Evolutionary conservation across 345 rosid species (phyloP).

Genomic region (Populus deltoides): DNA sequence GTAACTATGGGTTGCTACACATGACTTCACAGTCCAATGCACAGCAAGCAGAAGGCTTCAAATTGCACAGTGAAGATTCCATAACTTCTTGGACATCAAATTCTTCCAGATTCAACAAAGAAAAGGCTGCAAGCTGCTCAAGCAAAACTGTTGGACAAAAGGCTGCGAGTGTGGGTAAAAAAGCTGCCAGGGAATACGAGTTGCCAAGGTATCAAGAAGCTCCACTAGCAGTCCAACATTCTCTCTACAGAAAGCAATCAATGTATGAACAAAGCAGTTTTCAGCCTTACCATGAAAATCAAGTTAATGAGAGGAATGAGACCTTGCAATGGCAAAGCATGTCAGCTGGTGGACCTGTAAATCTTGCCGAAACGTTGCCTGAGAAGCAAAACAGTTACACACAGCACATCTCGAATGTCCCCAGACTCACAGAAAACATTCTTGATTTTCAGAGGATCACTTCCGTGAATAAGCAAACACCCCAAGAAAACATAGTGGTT

Average conservation of each 20-base stretch:
- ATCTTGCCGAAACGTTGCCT: conserved; percentile 27
- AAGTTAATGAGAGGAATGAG: conserved; percentile 30
- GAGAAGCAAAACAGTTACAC: conserved; percentile 24
- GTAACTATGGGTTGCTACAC: conserved; percentile 23
- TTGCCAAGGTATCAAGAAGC: conserved; percentile 23
- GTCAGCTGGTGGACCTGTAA: conserved; percentile 22
- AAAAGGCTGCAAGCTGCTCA: conserved; percentile 27
- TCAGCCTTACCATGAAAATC: conserved; percentile 26
- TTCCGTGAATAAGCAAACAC: conserved; percentile 22
- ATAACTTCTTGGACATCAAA: conserved; percentile 45
- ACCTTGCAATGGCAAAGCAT: conserved; percentile 25
- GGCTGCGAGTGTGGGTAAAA: conserved; percentile 17
- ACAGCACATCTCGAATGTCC: conserved; percentile 25
- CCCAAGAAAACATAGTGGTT: conserved; percentile 23
- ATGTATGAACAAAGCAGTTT: conserved; percentile 24
- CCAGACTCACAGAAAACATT: conserved; percentile 27
- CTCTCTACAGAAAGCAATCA: conserved; percentile 5
- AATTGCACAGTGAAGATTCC: conserved; percentile 41
- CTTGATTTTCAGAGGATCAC: conserved; percentile 26
- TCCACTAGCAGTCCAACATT: conserved; percentile 11
- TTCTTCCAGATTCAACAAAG: conserved; percentile 31
- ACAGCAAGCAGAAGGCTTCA: conserved; percentile 37
- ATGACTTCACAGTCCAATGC: conserved; percentile 27
- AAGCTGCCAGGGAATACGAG: conserved; percentile 23
- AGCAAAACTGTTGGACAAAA: conserved; percentile 24